These are phyloP conservation scores for Basidiobolus meristosporus DNA, from an alignment of 371 early-diverging fungal species.

Conservation along the genomic window DNA sequence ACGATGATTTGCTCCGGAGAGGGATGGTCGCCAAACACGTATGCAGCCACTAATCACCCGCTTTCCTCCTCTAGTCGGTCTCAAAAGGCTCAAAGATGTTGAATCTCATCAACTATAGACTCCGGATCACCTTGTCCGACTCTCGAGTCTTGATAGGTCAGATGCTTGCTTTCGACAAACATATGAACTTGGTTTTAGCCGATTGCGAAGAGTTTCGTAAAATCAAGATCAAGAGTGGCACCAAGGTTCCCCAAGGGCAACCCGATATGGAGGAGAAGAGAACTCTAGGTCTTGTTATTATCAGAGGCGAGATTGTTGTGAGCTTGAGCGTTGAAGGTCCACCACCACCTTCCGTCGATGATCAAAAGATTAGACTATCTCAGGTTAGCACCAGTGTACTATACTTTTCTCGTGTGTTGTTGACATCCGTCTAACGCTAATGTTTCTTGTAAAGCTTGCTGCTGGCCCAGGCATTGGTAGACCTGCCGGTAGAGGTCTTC, in stretches of 20 bases:
- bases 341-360: slow-evolving; percentile 57
- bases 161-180: slow-evolving; percentile 95
- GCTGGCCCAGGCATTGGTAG: slow-evolving; percentile 60
- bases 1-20: no score
- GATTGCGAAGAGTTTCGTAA: slow-evolving; percentile 94
- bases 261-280: slow-evolving; percentile 57
- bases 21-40: neutral
- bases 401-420: neutral
- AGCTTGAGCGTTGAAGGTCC: slow-evolving; percentile 82
- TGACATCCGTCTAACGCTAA: neutral
- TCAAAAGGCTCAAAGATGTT: slow-evolving; percentile 77
- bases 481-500: slow-evolving; percentile 84
- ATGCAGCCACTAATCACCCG: no score
- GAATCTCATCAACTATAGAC: slow-evolving; percentile 82
- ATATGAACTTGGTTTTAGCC: slow-evolving; percentile 93
- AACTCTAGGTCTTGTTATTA: slow-evolving; percentile 80
- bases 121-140: slow-evolving; percentile 81
- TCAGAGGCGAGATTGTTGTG: slow-evolving; percentile 86
- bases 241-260: slow-evolving; percentile 16
- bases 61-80: slow-evolving; percentile 11
- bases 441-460: slow-evolving; percentile 10
- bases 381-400: no score
- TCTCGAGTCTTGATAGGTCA: slow-evolving; percentile 84
- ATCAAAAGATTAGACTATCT: slow-evolving; percentile 24
- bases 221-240: slow-evolving; percentile 44